Conservation (phyloP, 441 rosid species). For the Adansonia gregorii region DNA sequence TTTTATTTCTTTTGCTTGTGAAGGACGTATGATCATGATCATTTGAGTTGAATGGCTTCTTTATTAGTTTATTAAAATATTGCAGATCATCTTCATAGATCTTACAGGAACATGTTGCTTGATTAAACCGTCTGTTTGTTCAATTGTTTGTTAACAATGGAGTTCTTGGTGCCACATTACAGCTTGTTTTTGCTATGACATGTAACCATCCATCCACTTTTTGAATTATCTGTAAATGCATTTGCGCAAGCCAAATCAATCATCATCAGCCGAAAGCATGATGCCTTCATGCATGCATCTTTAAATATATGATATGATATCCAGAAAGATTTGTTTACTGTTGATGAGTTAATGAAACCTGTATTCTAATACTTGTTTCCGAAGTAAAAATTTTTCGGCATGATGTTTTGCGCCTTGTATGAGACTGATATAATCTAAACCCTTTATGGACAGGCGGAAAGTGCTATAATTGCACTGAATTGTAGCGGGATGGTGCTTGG, state of each 20-base stretch:
- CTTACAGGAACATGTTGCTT: background rate
- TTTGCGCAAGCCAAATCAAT: background rate
- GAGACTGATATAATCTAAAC: constrained; percentile 17
- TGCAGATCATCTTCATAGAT: background rate
- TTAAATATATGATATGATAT: background rate
- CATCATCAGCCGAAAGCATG: background rate
- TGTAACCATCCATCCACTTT: background rate
- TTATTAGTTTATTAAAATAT: background rate
- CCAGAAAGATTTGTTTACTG: background rate
- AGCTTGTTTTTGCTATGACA: background rate
- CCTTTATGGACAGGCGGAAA: constrained; percentile 59
- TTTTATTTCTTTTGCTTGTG: background rate
- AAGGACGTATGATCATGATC: background rate
- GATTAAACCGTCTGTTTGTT: background rate
- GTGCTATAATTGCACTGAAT: constrained; percentile 61
- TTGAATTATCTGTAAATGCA: background rate
- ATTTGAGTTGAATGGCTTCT: background rate
- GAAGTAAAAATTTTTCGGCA: background rate
- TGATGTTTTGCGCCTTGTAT: background rate
- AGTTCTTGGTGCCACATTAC: background rate
- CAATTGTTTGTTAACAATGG: background rate
- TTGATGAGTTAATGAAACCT: background rate
- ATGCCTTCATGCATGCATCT: background rate
- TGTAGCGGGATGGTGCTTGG: constrained; percentile 60
- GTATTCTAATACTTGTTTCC: background rate